Percentiles rank a stretch among this genome's conserved stretches.
phyloP scores from a whole-genome alignment of 495 filamentous ascomycete genomes.

The Aspergillus asperescens region DNA sequence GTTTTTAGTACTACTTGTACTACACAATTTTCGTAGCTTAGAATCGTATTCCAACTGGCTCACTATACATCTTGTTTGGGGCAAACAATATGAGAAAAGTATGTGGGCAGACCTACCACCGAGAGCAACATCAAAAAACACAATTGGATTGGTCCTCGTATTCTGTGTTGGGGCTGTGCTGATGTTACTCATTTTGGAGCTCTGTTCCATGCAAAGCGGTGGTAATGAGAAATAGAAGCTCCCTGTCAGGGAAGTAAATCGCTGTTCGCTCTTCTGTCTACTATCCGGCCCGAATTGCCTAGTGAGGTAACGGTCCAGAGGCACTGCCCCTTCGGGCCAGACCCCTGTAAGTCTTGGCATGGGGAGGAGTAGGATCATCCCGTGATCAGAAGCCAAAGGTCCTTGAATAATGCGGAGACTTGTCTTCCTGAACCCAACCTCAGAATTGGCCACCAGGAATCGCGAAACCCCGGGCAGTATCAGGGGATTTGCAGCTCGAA shows the following conservation, averaged over 20 bases:
- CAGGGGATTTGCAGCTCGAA: constrained; percentile 7
- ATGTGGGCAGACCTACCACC: constrained; percentile 57
- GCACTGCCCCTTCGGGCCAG: not conserved
- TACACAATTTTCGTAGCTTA: not conserved
- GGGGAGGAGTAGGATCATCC: not conserved
- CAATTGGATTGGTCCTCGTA: constrained; percentile 50
- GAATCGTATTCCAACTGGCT: no score
- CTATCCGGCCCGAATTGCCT: not conserved
- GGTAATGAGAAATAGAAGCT: not conserved
- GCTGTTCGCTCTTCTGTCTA: no score
- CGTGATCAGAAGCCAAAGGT: constrained; percentile 10
- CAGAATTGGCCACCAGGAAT: not conserved
- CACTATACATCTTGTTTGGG: no score
- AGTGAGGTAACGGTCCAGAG: not conserved
- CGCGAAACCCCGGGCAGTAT: not conserved
- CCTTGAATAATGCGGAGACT: not conserved
- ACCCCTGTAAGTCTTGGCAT: not conserved
- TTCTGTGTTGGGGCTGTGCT: not conserved
- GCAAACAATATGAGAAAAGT: not conserved
- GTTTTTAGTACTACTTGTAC: not conserved
- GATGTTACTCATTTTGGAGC: constrained; percentile 4
- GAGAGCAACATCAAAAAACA: constrained; percentile 92
- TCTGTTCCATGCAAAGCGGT: not conserved
- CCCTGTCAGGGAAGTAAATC: no score
- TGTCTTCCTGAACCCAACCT: not conserved